A percentile compares a stretch with the other conserved stretches of the same genome.
phyloP scores from a whole-genome alignment of 176 grass and related monocot genomes.

The Avena eriantha region DNA sequence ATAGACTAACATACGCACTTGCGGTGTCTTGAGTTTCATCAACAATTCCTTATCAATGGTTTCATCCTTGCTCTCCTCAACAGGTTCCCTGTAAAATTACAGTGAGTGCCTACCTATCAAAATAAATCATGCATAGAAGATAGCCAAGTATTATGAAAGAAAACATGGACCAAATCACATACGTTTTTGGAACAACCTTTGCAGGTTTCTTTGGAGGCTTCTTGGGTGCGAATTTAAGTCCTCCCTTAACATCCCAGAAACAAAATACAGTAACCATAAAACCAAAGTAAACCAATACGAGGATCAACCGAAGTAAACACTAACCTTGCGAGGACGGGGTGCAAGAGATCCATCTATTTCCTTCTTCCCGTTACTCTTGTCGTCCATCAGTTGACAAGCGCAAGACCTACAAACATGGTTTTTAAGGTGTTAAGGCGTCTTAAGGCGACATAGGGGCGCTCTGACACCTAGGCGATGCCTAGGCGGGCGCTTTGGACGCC shows the following conservation, averaged over 20 bases:
- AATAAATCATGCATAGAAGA: background rate
- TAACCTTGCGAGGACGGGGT: constrained; percentile 51
- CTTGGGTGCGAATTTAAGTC: constrained; percentile 44
- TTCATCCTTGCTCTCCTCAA: constrained; percentile 60
- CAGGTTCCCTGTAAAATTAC: constrained; percentile 45
- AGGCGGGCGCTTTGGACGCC: too few species aligned
- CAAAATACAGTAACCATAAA: background rate
- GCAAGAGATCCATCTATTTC: constrained; percentile 35
- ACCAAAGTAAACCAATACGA: background rate
- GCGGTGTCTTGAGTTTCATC: constrained; percentile 53
- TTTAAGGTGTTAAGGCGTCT: too few species aligned
- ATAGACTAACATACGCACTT: constrained; percentile 28
- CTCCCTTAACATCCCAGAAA: constrained; percentile 12
- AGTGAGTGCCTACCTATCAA: background rate
- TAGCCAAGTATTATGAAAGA: background rate
- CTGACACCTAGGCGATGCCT: too few species aligned
- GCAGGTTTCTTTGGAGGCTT: constrained; percentile 46
- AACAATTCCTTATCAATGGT: constrained; percentile 48
- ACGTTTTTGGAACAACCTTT: constrained; percentile 51
- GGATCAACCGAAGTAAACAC: background rate
- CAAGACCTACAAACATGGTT: constrained; percentile 14
- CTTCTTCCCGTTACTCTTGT: constrained; percentile 49
- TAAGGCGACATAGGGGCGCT: too few species aligned
- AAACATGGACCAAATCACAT: background rate
- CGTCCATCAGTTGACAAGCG: constrained; percentile 37